Conservation (phyloP, 148 eudicot genomes). For the Rhododendron molle region DNA sequence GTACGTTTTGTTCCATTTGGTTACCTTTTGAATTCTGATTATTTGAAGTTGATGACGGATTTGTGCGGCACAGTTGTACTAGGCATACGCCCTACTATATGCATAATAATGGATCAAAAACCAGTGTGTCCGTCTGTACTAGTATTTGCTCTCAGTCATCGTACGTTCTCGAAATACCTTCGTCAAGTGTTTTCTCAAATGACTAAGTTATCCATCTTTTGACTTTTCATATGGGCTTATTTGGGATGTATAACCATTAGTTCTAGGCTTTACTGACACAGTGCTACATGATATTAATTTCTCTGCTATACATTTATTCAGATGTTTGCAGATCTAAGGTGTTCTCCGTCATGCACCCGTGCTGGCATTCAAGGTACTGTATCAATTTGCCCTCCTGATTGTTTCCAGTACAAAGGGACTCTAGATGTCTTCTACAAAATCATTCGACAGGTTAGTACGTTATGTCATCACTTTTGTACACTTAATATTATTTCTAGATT, state of each 20-base stretch:
- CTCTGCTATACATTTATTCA: conserved; percentile 24
- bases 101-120: neutral
- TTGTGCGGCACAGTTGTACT: neutral
- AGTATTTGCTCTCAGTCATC: neutral
- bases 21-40: neutral
- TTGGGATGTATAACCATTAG: neutral
- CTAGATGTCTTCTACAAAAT: conserved; percentile 84
- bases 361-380: conserved; percentile 97
- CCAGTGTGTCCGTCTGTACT: neutral
- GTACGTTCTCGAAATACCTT: neutral
- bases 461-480: neutral
- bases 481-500: neutral
- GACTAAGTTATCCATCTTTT: neutral
- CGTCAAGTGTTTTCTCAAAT: neutral
- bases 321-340: conserved; percentile 97
- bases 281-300: neutral
- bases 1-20: neutral
- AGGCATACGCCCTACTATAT: neutral
- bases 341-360: conserved; percentile 84
- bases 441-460: conserved; percentile 67
- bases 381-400: conserved; percentile 92
- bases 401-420: conserved; percentile 97
- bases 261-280: neutral
- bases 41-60: neutral
- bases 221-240: neutral